A percentile compares a stretch with the other conserved stretches of the same genome.
These are phyloP conservation scores for Bombardia bombarda DNA, from an alignment of 495 filamentous ascomycete species.

Conservation along the genomic window DNA sequence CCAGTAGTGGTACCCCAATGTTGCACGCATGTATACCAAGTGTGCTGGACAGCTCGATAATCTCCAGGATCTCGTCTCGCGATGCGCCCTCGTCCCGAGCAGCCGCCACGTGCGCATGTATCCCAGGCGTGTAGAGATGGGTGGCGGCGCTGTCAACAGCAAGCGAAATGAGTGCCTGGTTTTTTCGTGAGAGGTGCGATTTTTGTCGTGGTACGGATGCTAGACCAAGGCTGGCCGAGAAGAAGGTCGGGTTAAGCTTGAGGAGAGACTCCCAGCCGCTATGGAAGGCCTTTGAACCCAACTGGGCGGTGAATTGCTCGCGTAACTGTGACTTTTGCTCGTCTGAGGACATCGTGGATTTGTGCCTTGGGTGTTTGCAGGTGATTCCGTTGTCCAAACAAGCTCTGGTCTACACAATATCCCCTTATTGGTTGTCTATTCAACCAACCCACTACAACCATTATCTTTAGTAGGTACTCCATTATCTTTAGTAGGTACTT, in stretches of 20 bases:
- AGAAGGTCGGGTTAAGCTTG: slow-evolving; percentile 22
- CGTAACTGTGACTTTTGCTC: slow-evolving; percentile 5
- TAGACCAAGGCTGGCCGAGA: slow-evolving; percentile 24
- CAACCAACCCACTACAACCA: too few relatives aligned
- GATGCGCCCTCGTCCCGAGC: slow-evolving; percentile 28
- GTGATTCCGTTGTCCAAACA: too few relatives aligned
- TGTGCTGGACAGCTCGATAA: slow-evolving; percentile 28
- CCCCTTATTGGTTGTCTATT: too few relatives aligned
- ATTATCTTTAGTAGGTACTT: too few relatives aligned
- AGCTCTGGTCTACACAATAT: too few relatives aligned
- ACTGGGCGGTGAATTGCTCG: slow-evolving; percentile 9
- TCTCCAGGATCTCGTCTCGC: slow-evolving; percentile 30
- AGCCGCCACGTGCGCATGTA: slow-evolving; percentile 20
- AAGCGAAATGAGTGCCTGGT: slow-evolving; percentile 30
- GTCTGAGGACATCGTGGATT: not conserved
- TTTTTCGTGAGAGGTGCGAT: slow-evolving; percentile 27
- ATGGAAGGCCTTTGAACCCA: slow-evolving; percentile 16
- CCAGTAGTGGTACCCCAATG: slow-evolving; percentile 34
- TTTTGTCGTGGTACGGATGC: slow-evolving; percentile 19
- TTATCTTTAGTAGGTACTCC: too few relatives aligned
- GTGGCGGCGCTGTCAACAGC: slow-evolving; percentile 31
- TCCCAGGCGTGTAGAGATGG: slow-evolving; percentile 31
- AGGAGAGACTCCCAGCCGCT: slow-evolving; percentile 23
- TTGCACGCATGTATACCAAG: slow-evolving; percentile 39
- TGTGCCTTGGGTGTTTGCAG: too few relatives aligned